Evolutionary conservation across 2,329 filamentous ascomycete species (phyloP), one percentile per base, ranked within the genome.

Genomic region (Trichoderma asperellum): DNA sequence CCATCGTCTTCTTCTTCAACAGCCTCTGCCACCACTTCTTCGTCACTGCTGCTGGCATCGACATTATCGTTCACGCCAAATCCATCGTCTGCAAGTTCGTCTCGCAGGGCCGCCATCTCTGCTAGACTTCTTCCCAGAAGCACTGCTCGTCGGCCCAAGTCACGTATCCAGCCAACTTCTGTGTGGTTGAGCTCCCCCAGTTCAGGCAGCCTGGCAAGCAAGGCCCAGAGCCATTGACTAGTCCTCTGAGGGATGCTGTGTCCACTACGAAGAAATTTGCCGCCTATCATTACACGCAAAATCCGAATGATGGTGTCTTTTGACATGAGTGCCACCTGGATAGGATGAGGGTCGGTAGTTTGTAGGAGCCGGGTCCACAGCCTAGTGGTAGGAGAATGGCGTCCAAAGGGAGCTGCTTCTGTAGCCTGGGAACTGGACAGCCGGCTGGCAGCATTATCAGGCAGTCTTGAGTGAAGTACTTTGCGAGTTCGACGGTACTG

Each of bases 141-240:
- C 24, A 91, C 88, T 0, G 93, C 93, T 72, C 89, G 87, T 79
- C 93, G 93, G 0, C 92, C 94, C 40, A 98, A 78, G 69, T 96
- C 92, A 62, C 95, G 86, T 34, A 97, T 83, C 75, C 89, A 88
- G 5, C 89, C 90, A 37, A 97, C 87, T 75, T 96, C 91, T 55
- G 89, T 87, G 72, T 92, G 91, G 71, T 88, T 88, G 77, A 97
- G 82, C 77, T 92, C 89, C 1, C 93, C 93, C 11, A 88, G 82
- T 43, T 92, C 91, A 0, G 92, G 90, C 70, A 95, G 85, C 69
- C 89, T 87, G 2, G 92, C 93, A 56, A 97, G 83, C 69, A 97
- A 79, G 0, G 91, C 89, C 94, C 94, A 97, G 4, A 92, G 83
- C 95, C 95, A 98, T 18, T 89, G 86, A 70, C 93, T 94, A 5